phyloP scores from a whole-genome alignment of 345 rosid genomes.

The Cardiospermum halicacabum region DNA sequence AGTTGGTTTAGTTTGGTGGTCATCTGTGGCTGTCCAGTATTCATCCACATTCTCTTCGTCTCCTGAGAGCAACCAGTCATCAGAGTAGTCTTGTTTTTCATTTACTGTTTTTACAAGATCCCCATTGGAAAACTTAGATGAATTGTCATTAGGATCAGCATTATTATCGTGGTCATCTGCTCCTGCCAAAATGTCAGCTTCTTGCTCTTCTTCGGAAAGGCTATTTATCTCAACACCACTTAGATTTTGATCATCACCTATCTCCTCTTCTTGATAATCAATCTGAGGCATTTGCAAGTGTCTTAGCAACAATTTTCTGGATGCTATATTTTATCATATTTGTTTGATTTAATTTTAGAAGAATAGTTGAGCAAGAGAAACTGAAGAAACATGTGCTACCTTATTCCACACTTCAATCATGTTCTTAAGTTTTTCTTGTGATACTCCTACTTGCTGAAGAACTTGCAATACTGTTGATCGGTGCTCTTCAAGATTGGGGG shows the following conservation, averaged over 20 bases:
- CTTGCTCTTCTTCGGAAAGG: slow-evolving; percentile 28
- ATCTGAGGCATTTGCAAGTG: slow-evolving; percentile 36
- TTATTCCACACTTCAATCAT: slow-evolving; percentile 98
- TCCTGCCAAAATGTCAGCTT: slow-evolving; percentile 11
- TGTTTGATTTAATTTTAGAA: slow-evolving; percentile 8
- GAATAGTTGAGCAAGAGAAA: neutral
- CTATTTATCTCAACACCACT: slow-evolving; percentile 24
- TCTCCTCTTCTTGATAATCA: slow-evolving; percentile 58
- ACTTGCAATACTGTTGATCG: slow-evolving; percentile 76
- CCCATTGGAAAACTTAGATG: slow-evolving; percentile 8
- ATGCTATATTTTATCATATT: neutral
- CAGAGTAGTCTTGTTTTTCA: slow-evolving; percentile 28
- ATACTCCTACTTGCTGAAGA: slow-evolving; percentile 87
- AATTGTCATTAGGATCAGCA: slow-evolving; percentile 4
- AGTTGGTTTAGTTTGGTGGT: slow-evolving; percentile 19
- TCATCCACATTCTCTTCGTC: slow-evolving; percentile 33
- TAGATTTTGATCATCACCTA: slow-evolving; percentile 22
- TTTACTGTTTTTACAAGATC: slow-evolving; percentile 17
- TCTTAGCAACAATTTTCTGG: slow-evolving; percentile 1
- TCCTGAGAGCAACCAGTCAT: slow-evolving; percentile 41
- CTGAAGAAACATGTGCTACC: slow-evolving; percentile 28
- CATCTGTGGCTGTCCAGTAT: slow-evolving; percentile 29
- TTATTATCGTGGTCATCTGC: slow-evolving; percentile 21
- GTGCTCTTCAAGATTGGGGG: slow-evolving; percentile 91
- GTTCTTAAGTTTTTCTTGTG: slow-evolving; percentile 68